Conservation (phyloP, 2,329 filamentous ascomycete genomes). For the Trichocomaceae sp. region DNA sequence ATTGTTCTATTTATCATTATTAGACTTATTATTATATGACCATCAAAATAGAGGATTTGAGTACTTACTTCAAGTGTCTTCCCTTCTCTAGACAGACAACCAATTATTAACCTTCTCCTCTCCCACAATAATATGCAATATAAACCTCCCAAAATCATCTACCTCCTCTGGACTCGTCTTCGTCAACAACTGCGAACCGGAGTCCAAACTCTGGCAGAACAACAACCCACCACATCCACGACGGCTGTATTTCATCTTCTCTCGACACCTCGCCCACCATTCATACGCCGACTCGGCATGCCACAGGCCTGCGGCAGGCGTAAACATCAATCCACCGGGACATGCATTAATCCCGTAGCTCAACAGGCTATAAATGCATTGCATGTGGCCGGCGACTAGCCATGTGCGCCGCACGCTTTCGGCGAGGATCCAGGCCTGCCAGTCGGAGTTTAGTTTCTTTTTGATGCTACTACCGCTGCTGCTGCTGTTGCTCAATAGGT, state of each 20-base stretch:
- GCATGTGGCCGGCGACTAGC: constrained; percentile 11
- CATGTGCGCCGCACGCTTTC: constrained; percentile 13
- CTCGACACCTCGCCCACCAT: constrained; percentile 7
- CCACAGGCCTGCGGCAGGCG: constrained; percentile 10
- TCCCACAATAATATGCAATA: constrained; percentile 6
- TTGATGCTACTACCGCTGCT: background rate
- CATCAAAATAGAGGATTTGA: background rate
- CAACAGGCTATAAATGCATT: constrained; percentile 10
- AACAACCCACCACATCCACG: background rate
- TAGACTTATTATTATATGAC: background rate
- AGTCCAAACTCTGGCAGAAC: constrained; percentile 9
- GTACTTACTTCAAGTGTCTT: background rate
- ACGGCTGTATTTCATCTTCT: background rate
- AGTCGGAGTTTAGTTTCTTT: constrained; percentile 8
- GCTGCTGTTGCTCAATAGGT: background rate
- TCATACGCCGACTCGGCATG: constrained; percentile 10
- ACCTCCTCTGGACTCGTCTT: constrained; percentile 4
- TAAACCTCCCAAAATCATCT: constrained; percentile 13
- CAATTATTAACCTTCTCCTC: constrained; percentile 7
- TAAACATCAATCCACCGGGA: constrained; percentile 13
- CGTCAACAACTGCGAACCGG: background rate
- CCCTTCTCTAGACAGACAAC: background rate
- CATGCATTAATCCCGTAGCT: constrained; percentile 2
- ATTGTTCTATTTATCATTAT: background rate
- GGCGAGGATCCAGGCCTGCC: constrained; percentile 12